Percentiles rank a stretch among this genome's conserved stretches.
Evolutionary conservation across 305 asterid genomes (phyloP).

Genomic region (Plantago coronopus): DNA sequence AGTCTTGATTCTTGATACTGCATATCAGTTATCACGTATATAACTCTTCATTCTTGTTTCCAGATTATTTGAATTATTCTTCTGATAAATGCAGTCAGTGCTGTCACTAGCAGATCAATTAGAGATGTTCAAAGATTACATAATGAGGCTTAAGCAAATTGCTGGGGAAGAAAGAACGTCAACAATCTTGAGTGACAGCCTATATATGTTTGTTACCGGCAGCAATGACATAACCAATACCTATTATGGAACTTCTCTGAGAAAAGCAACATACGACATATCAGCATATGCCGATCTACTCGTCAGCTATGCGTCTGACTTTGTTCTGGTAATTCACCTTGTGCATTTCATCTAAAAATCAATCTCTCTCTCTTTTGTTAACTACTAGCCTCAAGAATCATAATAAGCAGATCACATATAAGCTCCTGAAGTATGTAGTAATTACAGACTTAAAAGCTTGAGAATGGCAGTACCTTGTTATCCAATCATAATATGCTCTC

Average conservation of each 20-base stretch:
- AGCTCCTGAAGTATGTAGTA: no score
- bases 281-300: constrained; percentile 44
- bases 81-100: constrained; percentile 32
- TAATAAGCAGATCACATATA: no score
- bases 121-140: constrained; percentile 46
- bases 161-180: constrained; percentile 36
- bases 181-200: constrained; percentile 26
- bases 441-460: no score
- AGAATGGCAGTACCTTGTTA: constrained; percentile 4
- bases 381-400: no score
- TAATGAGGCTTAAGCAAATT: constrained; percentile 22
- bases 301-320: constrained; percentile 39
- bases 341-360: not conserved
- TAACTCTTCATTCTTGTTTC: not conserved
- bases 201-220: constrained; percentile 35
- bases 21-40: no score
- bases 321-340: constrained; percentile 40
- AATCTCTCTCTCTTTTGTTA: not conserved
- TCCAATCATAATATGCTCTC: constrained; percentile 13
- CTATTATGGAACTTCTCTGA: constrained; percentile 33
- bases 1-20: no score
- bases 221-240: constrained; percentile 55
- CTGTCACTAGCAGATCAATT: constrained; percentile 44
- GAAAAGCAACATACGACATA: constrained; percentile 33
- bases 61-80: not conserved